Base-by-base conservation (phyloP, 306 rosid species). In the Glycine tomentella region DNA sequence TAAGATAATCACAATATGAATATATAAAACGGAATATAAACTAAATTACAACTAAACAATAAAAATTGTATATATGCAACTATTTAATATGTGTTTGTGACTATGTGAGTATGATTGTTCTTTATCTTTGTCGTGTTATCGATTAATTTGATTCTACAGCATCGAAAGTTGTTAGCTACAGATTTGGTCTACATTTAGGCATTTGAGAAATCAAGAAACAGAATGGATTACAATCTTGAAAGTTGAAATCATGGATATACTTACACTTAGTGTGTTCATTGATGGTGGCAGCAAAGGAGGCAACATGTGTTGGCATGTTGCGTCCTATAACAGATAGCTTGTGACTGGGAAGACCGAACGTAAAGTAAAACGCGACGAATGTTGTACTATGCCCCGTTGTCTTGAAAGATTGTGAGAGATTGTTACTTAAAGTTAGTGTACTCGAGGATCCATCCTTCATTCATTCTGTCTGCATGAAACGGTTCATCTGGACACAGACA, bases 401-500 rank as follows among this genome's bases (percentile, higher is more conserved):
- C 11, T 64, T 64, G 4, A 64, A 64, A 33, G 20, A 64, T 15
- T 53, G 9, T 53, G 59, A 53, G 59, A 56, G 56, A 50, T 31
- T 59, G 40, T 59, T 36, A 64, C 9, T 11, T 2, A 2, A 57
- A 25, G 44, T 62, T 0, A 20, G 15, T 5, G 2, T 5, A 6
- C 16, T 12, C 7, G 0, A 34, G 2, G 11, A 66, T 66, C 72
- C 52, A 66, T 33, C 0, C 33, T 66, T 66, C 72, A 67, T 44
- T 67, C 53, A 67, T 67, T 67, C 16, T 67, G 72, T 67, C 72
- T 67, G n/a, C 33, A 44, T 9, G 8, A 67, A 67, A 67, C 72
- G 8, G n/a, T 67, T 67, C 72, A 67, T 66, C 72, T n/a, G 52
- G 72, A 66, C 72, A 40, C 72, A 42, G 44, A 67, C 72, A 8